Conservation (phyloP, 140 eudicot species). For the Ambrosia hybrid region DNA sequence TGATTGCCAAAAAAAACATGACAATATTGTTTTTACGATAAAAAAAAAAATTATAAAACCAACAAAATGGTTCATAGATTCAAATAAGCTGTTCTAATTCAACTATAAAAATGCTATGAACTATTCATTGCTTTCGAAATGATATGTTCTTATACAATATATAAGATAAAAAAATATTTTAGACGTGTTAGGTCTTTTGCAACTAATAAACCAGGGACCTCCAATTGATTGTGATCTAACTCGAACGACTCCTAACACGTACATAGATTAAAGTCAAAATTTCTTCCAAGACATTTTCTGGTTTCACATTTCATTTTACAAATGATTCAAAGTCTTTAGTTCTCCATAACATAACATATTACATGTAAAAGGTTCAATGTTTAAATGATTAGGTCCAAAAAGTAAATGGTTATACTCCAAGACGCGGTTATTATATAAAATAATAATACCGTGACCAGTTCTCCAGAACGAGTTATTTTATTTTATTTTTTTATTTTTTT, state of each 20-base stretch:
- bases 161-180: not conserved
- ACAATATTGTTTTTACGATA: too few relatives aligned
- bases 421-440: not conserved
- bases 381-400: not conserved
- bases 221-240: not conserved
- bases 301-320: not conserved
- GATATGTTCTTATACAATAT: not conserved
- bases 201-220: conserved; percentile 7
- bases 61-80: too few relatives aligned
- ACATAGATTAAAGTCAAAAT: not conserved
- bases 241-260: not conserved
- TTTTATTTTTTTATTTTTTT: too few relatives aligned
- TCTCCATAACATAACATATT: not conserved
- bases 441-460: not conserved
- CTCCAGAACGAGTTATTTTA: not conserved
- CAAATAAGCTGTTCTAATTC: too few relatives aligned
- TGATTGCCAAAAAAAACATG: too few relatives aligned
- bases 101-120: too few relatives aligned
- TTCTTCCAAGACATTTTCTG: not conserved
- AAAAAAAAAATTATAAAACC: too few relatives aligned
- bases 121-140: too few relatives aligned
- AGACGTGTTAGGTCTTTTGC: conserved; percentile 3
- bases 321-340: not conserved
- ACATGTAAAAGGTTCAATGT: conserved; percentile 1
- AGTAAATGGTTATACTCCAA: not conserved